These are phyloP conservation scores for Lipomyces sp. DNA, from an alignment of 805 yeast genomes.

Conservation along the genomic window DNA sequence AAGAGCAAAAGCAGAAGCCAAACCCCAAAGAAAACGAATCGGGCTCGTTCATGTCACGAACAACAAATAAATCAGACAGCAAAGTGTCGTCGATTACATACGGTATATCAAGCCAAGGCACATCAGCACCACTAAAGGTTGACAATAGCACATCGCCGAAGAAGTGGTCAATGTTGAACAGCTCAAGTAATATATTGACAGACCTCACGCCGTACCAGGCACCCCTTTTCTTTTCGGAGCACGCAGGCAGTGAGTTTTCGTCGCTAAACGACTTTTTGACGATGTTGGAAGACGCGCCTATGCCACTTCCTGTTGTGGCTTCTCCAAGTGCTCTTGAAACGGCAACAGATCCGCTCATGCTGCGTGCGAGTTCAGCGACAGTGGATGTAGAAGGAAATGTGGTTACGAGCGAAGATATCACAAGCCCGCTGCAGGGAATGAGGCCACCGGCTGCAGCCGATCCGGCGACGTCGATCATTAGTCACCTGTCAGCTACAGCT, in stretches of 20 bases:
- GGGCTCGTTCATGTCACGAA: not conserved
- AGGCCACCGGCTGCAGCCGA: not conserved
- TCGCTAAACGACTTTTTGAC: constrained; percentile 86
- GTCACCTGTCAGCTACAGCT: constrained; percentile 21
- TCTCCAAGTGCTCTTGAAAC: constrained; percentile 12
- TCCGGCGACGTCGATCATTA: not conserved
- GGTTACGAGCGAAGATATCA: not conserved
- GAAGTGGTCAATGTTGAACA: constrained; percentile 24
- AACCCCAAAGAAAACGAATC: not conserved
- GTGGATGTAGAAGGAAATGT: not conserved
- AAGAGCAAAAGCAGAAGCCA: constrained; percentile 5
- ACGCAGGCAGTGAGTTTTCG: constrained; percentile 81
- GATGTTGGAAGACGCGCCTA: constrained; percentile 72
- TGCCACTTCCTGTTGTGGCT: constrained; percentile 1
- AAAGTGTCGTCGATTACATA: constrained; percentile 9
- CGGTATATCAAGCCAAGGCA: constrained; percentile 27
- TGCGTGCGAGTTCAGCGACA: constrained; percentile 6
- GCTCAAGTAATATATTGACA: constrained; percentile 19
- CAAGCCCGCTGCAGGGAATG: not conserved
- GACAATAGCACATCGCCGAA: constrained; percentile 13
- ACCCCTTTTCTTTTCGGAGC: constrained; percentile 85
- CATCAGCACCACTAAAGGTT: constrained; percentile 20
- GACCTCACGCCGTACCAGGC: constrained; percentile 40
- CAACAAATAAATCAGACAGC: not conserved
- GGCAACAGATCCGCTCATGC: constrained; percentile 9